Evolutionary conservation across 1,284 basidiomycete species (phyloP).

Genomic region (Cryptococcus sp.): DNA sequence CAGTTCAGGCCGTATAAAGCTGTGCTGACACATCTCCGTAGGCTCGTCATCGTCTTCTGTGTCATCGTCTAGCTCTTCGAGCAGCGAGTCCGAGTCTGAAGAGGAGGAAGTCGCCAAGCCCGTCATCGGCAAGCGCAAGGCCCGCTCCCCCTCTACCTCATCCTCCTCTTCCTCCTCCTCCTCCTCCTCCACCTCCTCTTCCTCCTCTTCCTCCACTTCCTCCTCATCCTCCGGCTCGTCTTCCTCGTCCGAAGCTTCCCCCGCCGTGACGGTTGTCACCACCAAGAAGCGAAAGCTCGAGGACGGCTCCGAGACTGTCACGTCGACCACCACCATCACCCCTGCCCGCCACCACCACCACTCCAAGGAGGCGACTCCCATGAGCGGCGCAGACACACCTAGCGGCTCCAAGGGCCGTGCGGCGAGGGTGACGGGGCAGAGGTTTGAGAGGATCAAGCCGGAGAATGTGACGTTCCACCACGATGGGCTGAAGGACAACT

Average conservation of each 20-base stretch:
- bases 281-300: conserved; percentile 36
- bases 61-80: conserved; percentile 35
- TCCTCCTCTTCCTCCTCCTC: conserved; percentile 33
- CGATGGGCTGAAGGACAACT: conserved; percentile 69
- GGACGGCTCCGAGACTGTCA: conserved; percentile 21
- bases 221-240: conserved; percentile 37
- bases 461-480: conserved; percentile 61
- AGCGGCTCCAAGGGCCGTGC: conserved; percentile 23
- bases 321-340: conserved; percentile 41
- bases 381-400: conserved; percentile 15
- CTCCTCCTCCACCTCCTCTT: conserved; percentile 28
- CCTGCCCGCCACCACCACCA: conserved; percentile 33
- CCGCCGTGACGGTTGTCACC: conserved; percentile 27
- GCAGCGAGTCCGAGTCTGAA: conserved; percentile 21
- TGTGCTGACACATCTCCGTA: conserved; percentile 2
- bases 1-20: no score
- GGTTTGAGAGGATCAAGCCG: conserved; percentile 79
- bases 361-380: conserved; percentile 15
- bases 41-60: conserved; percentile 28
- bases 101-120: conserved; percentile 16
- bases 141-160: conserved; percentile 31
- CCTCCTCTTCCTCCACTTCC: conserved; percentile 28
- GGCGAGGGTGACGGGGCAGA: conserved; percentile 47
- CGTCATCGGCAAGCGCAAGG: conserved; percentile 34
- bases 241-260: conserved; percentile 12